Evolutionary conservation across 805 yeast species (phyloP), one percentile per base, ranked within the genome.

Genomic region (Clavispora carvajalis): DNA sequence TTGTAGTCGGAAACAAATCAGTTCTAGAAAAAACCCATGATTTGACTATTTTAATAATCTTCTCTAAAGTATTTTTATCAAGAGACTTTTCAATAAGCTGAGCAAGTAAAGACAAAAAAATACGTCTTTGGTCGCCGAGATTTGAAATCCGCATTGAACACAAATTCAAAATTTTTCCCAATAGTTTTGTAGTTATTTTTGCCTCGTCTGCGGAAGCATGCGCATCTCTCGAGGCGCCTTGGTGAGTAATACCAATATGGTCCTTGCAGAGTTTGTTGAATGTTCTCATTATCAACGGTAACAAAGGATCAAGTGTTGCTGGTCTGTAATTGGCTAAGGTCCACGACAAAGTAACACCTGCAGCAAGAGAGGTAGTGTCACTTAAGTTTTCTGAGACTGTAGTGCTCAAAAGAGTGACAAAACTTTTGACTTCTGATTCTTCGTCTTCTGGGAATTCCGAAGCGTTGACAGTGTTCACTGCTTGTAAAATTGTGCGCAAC

Each of bases 101-200:
- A 0, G 96, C 96, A 41, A 93, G 71, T 6, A 90, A 68, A 0
- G 95, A 81, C 47, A 93, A 63, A 58, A 90, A 93, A 19, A 90
- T 80, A 38, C 99, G 75, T 45, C 99, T 77, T 54, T 91, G 96
- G 52, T 93, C 99, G 2, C 96, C 97, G 19, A 95, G 67, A n/a
- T 77, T 74, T 0, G 95, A 78, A 5, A 93, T 86, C 49, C 97
- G 77, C 70, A 77, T 74, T 0, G 95, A 79, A 1, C 91, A 79
- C 38, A 91, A 73, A 47, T 82, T 81, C 39, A 93, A 66, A 19
- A 88, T 79, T 58, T 84, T 85, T 44, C 84, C 88, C 34, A 93
- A 65, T 25, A 89, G 63, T 43, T 75, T 78, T 0, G 93, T 82
- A 0, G 95, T 84, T 73, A 85, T 82, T 53, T 77, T 81, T 7